Base-by-base conservation (phyloP, 2,329 filamentous ascomycete genomes). In the Fusarium multiceps region DNA sequence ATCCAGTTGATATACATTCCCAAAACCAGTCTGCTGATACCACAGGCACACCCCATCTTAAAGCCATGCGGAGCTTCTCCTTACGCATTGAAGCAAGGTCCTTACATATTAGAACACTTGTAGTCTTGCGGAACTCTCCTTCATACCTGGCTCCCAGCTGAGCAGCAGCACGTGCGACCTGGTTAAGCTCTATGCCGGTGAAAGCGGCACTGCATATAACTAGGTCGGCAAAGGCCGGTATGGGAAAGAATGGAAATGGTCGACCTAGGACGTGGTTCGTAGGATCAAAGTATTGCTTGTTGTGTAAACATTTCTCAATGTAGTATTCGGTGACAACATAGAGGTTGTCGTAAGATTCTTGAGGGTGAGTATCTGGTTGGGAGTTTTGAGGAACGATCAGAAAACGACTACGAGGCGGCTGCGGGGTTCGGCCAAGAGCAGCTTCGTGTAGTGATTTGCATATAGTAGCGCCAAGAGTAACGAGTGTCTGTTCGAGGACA, bases 291-390 rank as follows among this genome's bases (percentile, higher is more conserved):
- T 95, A 87, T 27, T 81, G 82, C 78, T 93, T 96, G 68, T 88
- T 88, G 77, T 94, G 90, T 41, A 99, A 83, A 77, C 95, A 98
- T 49, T 89, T 89, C 80, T 99, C 96, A 55, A 99, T 86, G 87
- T 95, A 99, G 85, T 96, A 97, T 76, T 97, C 94, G 13, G 94
- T 98, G 32, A 97, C 89, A 45, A 87, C 77, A 53, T 84, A 77
- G 10, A 87, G 75, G 28, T 78, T 68, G 21, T 80, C 82, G 48
- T 81, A 78, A 7, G 75, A 73, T 11, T 76, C 60, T 11, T 71
- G 73, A 11, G 80, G 86, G 47, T 85, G 84, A 1, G 81, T 80
- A 2, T 82, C 79, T 2, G 84, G 80, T 16, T 81, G 80, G 0
- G 85, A 85, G 10, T 74, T 76, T 63, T 89, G 87, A 4, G 87